phyloP scores from a whole-genome alignment of 2,329 filamentous ascomycete genomes.

The Keithomyces neogunnii region DNA sequence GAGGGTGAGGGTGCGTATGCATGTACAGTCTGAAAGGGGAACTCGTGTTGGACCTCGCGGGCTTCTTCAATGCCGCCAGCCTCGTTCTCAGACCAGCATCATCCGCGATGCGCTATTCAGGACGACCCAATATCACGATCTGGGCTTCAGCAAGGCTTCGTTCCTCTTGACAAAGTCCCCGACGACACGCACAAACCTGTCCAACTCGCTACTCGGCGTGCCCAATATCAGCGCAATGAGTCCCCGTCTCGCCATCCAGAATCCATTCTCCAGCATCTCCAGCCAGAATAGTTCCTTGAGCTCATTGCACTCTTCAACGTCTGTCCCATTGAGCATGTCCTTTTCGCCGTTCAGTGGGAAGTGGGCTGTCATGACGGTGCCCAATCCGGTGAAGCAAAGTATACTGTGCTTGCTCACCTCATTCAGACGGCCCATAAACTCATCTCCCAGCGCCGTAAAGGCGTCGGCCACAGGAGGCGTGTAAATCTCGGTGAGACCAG shows the following conservation, averaged over 20 bases:
- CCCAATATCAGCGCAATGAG: constrained; percentile 31
- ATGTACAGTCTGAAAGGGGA: too few relatives aligned
- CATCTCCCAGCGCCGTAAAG: constrained; percentile 23
- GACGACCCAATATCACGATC: background rate
- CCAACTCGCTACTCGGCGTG: constrained; percentile 29
- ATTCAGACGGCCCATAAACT: constrained; percentile 21
- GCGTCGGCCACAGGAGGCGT: constrained; percentile 20
- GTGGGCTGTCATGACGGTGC: constrained; percentile 28
- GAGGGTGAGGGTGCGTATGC: too few relatives aligned
- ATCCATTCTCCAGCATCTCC: constrained; percentile 35
- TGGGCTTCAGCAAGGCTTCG: constrained; percentile 8
- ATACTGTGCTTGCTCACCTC: constrained; percentile 23
- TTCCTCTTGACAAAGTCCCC: constrained; percentile 23
- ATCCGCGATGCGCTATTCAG: too few relatives aligned
- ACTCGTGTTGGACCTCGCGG: too few relatives aligned
- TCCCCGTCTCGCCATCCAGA: constrained; percentile 33
- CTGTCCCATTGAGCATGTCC: constrained; percentile 10
- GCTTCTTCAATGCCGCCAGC: too few relatives aligned
- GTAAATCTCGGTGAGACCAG: constrained; percentile 26
- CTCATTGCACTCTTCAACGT: constrained; percentile 21
- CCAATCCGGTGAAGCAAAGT: constrained; percentile 28
- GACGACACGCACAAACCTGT: constrained; percentile 30
- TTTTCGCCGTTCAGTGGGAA: constrained; percentile 21
- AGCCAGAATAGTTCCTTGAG: constrained; percentile 36
- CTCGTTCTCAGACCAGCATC: too few relatives aligned